Conservation (phyloP, 1,284 basidiomycete species). For the Ustilago shanxiensis region DNA sequence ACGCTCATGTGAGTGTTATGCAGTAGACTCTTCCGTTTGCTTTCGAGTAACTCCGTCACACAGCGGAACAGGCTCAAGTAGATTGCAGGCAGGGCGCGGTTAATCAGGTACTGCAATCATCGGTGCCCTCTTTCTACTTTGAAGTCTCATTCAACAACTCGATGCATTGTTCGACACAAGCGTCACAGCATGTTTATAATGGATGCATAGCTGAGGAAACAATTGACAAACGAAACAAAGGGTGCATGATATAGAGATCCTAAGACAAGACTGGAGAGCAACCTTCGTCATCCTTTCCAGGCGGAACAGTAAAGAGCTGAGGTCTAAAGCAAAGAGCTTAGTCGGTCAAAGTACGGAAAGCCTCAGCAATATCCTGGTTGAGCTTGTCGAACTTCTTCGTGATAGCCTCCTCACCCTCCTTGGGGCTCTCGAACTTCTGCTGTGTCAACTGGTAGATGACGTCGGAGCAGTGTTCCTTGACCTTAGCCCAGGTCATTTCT, state of each 20-base stretch:
- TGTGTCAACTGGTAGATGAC: constrained; percentile 95
- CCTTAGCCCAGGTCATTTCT: constrained; percentile 90
- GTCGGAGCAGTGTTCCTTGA: constrained; percentile 88
- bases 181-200: neutral
- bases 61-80: no score
- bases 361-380: constrained; percentile 64
- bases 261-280: neutral
- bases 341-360: constrained; percentile 67
- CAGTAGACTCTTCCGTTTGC: no score
- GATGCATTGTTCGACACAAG: neutral
- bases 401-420: constrained; percentile 68
- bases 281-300: neutral
- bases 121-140: neutral
- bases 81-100: no score
- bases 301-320: neutral
- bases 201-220: constrained; percentile 8
- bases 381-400: constrained; percentile 65
- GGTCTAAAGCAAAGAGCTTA: constrained; percentile 13
- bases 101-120: no score
- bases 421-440: constrained; percentile 90
- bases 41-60: no score
- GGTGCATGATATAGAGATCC: constrained; percentile 10
- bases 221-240: constrained; percentile 17
- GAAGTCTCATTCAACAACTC: neutral
- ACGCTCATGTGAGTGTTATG: no score